Evolutionary conservation across 768 basidiomycete genomes (phyloP), one percentile per base, ranked within the genome.

Genomic region (Termitomyces sp.): DNA sequence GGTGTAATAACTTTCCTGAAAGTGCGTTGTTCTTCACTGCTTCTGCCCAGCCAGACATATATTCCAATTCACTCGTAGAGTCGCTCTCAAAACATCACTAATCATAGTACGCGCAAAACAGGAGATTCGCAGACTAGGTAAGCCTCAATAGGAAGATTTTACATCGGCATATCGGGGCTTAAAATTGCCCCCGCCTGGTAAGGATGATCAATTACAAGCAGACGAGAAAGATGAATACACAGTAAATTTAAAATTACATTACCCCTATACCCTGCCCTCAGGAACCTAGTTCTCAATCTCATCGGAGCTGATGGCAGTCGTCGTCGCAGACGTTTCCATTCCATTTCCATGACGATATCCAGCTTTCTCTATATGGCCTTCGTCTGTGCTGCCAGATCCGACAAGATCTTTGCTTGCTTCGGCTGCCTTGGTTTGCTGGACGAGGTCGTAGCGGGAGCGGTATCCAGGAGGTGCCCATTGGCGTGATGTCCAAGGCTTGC

Each of bases 401-500:
- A 41, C 49, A 17, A 59, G 30, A 2, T 58, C 64, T 58, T 74
- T 72, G 47, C 66, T 61, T 40, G 67, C 67, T 60, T 77, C 75
- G 7, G 71, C 74, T 15, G 70, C 72, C 54, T 71, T 74, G 1
- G 66, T 71, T 61, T 77, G 72, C 56, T 77, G 70, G 22, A 74
- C 67, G 32, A 81, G 63, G 53, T 81, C 79, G 53, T 66, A 71
- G 7, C 80, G 74, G 4, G 74, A 74, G 11, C 55, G 17, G 63
- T 77, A 85, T 21, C 84, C 84, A 19, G 72, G 70, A 17, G 85
- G 85, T 0, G 78, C 80, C 87, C 86, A 88, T 8, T 62, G 60
- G 30, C 73, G 57, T 1, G 82, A 83, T 24, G 75, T 83, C 88
- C 87, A 88, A 7, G 87, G 82, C 63, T 81, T 85, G 69, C 81